phyloP scores from a whole-genome alignment of 2,329 filamentous ascomycete species.

The Calonectria henricotiae region DNA sequence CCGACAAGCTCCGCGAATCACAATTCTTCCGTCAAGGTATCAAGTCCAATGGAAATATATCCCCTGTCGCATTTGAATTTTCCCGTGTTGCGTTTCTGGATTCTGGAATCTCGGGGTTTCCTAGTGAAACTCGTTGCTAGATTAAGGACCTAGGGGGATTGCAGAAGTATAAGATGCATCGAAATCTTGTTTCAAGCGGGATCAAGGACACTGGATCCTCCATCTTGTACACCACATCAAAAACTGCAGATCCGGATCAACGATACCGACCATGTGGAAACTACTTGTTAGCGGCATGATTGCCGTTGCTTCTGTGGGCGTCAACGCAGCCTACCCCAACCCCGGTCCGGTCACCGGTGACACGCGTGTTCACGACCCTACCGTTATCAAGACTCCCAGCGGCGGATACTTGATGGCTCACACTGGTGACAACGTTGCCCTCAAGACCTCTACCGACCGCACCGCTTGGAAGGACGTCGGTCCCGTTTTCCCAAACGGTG shows the following conservation, averaged over 20 bases:
- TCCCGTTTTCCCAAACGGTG: slow-evolving; percentile 16
- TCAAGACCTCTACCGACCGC: slow-evolving; percentile 19
- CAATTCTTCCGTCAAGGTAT: background rate
- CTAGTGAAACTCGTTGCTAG: background rate
- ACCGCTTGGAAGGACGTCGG: slow-evolving; percentile 14
- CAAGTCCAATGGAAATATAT: background rate
- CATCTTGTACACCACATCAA: background rate
- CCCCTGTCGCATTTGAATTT: background rate
- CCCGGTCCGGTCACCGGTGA: slow-evolving; percentile 21
- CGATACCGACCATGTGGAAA: slow-evolving; percentile 21
- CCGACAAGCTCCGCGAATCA: background rate
- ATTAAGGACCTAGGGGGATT: background rate
- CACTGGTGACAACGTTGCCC: slow-evolving; percentile 4
- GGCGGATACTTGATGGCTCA: slow-evolving; percentile 16
- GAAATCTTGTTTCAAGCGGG: background rate
- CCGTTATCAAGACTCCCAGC: slow-evolving; percentile 15
- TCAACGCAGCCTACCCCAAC: slow-evolving; percentile 15
- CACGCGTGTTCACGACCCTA: slow-evolving; percentile 20
- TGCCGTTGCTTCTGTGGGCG: slow-evolving; percentile 5
- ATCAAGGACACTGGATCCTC: background rate
- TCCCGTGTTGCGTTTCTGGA: slow-evolving; percentile 1
- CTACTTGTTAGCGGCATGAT: slow-evolving; percentile 28
- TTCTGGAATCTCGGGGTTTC: background rate
- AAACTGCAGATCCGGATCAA: slow-evolving; percentile 9
- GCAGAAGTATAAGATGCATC: background rate